phyloP scores from a whole-genome alignment of 2,329 filamentous ascomycete genomes.

The Stemphylium beticola region DNA sequence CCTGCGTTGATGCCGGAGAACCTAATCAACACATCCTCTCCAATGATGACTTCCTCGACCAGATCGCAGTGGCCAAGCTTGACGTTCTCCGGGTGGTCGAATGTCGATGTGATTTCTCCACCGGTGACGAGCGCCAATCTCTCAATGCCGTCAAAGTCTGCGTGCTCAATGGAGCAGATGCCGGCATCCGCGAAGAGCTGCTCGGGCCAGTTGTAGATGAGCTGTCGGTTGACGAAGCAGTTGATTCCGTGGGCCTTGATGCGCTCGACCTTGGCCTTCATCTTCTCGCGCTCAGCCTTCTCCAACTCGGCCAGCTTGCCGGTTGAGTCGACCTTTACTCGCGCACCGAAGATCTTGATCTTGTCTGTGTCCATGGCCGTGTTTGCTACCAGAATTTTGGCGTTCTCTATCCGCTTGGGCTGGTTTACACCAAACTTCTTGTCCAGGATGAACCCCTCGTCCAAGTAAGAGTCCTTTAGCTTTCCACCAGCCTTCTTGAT shows the following conservation, averaged over 20 bases:
- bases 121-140: conserved; percentile 92
- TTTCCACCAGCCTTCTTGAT: conserved; percentile 99
- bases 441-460: conserved; percentile 97
- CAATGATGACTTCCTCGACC: conserved; percentile 98
- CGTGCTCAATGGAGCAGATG: conserved; percentile 98
- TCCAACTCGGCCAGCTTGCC: conserved; percentile 98
- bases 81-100: conserved; percentile 96
- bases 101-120: conserved; percentile 96
- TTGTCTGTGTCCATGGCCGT: conserved; percentile 99
- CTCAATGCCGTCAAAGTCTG: conserved; percentile 98
- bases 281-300: conserved; percentile 98
- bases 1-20: conserved; percentile 96
- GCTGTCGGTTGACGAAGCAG: conserved; percentile 98
- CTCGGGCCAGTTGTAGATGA: conserved; percentile 99
- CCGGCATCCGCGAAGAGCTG: conserved; percentile 97
- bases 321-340: conserved; percentile 95
- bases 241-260: conserved; percentile 99
- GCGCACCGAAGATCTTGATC: conserved; percentile 98
- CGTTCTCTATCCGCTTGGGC: conserved; percentile 95
- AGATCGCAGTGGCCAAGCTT: conserved; percentile 94
- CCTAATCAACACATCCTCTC: conserved; percentile 95
- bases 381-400: conserved; percentile 97
- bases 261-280: conserved; percentile 98
- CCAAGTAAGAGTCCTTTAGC: conserved; percentile 94
- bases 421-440: conserved; percentile 99